These are phyloP conservation scores for Thoreauomyces humboldtii DNA, from an alignment of 192 early-diverging fungal species.

Conservation along the genomic window DNA sequence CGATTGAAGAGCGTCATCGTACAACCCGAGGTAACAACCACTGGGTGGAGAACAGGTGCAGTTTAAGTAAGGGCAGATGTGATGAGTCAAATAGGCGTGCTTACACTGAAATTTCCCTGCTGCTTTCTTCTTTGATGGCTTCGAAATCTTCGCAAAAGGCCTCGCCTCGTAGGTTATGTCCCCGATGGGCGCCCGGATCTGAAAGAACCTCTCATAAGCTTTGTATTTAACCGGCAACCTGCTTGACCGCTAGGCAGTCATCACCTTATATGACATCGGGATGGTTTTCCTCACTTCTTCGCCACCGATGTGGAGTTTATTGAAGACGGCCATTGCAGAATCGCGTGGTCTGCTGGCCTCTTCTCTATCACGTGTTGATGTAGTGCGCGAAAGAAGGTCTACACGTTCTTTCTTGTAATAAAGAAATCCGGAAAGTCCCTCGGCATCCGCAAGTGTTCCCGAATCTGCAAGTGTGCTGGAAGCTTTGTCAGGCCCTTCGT, in stretches of 20 bases:
- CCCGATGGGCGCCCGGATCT: conserved; percentile 12
- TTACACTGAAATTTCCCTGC: conserved; percentile 77
- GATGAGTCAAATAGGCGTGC: conserved; percentile 22
- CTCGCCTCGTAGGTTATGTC: conserved; percentile 56
- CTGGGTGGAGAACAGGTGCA: conserved; percentile 67
- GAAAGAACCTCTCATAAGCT: too few relatives aligned
- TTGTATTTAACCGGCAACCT: too few relatives aligned
- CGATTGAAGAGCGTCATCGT: conserved; percentile 88
- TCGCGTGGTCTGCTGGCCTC: conserved; percentile 6
- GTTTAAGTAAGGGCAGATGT: background rate
- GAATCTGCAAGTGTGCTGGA: too few relatives aligned
- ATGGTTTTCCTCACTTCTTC: conserved; percentile 62
- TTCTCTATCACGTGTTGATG: conserved; percentile 4
- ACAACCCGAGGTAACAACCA: conserved; percentile 84
- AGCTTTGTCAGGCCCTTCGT: too few relatives aligned
- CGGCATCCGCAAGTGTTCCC: conserved; percentile 69
- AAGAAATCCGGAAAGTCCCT: conserved; percentile 10
- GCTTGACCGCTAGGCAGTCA: too few relatives aligned
- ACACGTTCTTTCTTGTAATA: conserved; percentile 12
- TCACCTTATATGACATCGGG: conserved; percentile 18
- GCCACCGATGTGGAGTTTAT: conserved; percentile 83
- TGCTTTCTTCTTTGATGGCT: conserved; percentile 88
- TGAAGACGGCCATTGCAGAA: conserved; percentile 61
- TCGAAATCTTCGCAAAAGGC: conserved; percentile 87
- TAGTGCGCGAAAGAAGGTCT: conserved; percentile 17